Percentiles rank a stretch among this genome's conserved stretches.
Evolutionary conservation across 1,284 basidiomycete genomes (phyloP).

Genomic region (Coriolopsis trogii): DNA sequence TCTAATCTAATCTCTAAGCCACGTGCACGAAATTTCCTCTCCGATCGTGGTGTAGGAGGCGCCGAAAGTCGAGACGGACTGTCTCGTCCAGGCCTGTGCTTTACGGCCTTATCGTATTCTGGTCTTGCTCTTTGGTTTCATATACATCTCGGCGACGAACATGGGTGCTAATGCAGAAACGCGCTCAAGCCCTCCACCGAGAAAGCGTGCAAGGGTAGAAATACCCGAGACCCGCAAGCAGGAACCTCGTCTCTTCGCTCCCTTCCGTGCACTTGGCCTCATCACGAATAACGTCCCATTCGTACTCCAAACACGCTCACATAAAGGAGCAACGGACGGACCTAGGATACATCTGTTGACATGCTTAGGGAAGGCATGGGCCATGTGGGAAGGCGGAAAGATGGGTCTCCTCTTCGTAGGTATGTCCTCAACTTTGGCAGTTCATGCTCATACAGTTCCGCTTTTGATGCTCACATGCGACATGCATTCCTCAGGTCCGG

Average conservation of each 20-base stretch:
- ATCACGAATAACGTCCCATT: conserved; percentile 94
- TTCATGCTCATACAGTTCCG: background rate
- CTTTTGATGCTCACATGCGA: too few species aligned
- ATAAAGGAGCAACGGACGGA: conserved; percentile 85
- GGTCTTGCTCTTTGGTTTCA: background rate
- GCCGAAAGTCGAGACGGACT: background rate
- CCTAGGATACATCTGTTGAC: conserved; percentile 86
- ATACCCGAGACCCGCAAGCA: conserved; percentile 28
- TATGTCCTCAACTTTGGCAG: too few species aligned
- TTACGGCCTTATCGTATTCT: background rate
- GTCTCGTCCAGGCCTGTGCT: too few species aligned
- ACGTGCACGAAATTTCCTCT: conserved; percentile 17
- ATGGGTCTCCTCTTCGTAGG: conserved; percentile 95
- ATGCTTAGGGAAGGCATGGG: conserved; percentile 91
- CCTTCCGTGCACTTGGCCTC: conserved; percentile 93
- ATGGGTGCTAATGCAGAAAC: conserved; percentile 30
- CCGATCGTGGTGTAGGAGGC: background rate
- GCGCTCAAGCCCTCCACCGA: conserved; percentile 30
- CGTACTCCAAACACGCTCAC: conserved; percentile 83
- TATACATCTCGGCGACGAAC: background rate
- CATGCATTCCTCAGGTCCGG: conserved; percentile 85
- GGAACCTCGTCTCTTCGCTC: conserved; percentile 79
- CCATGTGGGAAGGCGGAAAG: conserved; percentile 94
- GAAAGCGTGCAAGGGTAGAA: conserved; percentile 36
- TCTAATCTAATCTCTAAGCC: conserved; percentile 17